Conservation (phyloP, 2,329 filamentous ascomycete species). For the Exophiala phaeomuriformis region DNA sequence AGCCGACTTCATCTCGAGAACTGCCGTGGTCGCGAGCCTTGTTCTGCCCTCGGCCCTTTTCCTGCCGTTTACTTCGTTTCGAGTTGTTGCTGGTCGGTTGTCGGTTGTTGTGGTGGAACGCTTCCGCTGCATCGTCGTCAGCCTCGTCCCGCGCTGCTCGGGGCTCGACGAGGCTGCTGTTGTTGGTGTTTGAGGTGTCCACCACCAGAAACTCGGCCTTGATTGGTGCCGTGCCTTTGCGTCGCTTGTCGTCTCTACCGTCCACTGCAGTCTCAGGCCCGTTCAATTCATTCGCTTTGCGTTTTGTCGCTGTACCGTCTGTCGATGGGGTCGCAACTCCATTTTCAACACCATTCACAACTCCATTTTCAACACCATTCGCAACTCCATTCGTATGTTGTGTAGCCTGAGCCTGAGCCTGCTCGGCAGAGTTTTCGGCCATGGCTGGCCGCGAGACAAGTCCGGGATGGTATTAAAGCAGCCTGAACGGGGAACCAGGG, state of each 20-base stretch:
- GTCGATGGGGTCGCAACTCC: background rate
- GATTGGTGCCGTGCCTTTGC: slow-evolving; percentile 59
- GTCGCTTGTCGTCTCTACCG: slow-evolving; percentile 31
- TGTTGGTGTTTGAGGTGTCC: too few species aligned
- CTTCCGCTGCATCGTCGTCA: slow-evolving; percentile 55
- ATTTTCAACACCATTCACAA: background rate
- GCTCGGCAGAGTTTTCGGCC: slow-evolving; percentile 8
- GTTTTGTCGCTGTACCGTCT: slow-evolving; percentile 45
- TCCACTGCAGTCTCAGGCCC: slow-evolving; percentile 25
- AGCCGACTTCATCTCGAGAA: slow-evolving; percentile 66
- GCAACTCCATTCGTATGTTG: background rate
- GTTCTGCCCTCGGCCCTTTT: slow-evolving; percentile 69
- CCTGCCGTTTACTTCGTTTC: slow-evolving; percentile 45
- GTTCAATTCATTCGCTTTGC: slow-evolving; percentile 44
- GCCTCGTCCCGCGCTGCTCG: slow-evolving; percentile 33
- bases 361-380: background rate
- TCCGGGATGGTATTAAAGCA: too few species aligned
- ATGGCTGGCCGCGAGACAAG: background rate
- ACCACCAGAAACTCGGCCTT: slow-evolving; percentile 58
- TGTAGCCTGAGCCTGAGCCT: background rate
- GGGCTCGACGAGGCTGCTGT: slow-evolving; percentile 22
- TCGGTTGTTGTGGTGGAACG: slow-evolving; percentile 42
- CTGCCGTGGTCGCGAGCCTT: slow-evolving; percentile 72
- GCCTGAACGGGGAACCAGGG: too few species aligned
- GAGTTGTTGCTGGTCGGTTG: slow-evolving; percentile 34